Evolutionary conservation across 2,329 filamentous ascomycete species (phyloP).

Genomic region (Aspergillus tubingensis): DNA sequence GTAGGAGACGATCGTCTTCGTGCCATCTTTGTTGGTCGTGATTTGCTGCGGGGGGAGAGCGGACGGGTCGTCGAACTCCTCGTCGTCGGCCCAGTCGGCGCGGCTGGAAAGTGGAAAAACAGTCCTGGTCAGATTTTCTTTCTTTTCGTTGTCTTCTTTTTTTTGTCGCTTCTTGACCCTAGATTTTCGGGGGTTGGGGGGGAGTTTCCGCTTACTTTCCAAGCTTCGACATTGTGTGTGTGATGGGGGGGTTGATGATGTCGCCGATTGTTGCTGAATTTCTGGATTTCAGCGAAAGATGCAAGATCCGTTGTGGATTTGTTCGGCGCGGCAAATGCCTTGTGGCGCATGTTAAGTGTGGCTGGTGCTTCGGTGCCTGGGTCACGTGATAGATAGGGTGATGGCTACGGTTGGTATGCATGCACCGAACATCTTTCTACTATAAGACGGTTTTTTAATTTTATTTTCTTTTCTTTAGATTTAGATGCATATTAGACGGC

Average conservation of each 20-base stretch:
- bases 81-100: constrained; percentile 92
- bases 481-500: not conserved
- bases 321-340: constrained; percentile 32
- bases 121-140: not conserved
- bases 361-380: constrained; percentile 23
- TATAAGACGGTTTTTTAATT: not conserved
- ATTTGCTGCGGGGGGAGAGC: constrained; percentile 82
- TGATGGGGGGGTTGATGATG: constrained; percentile 24
- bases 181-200: not conserved
- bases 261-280: constrained; percentile 34
- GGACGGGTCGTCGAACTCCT: constrained; percentile 81
- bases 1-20: constrained; percentile 91
- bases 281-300: constrained; percentile 43
- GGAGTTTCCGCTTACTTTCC: constrained; percentile 43
- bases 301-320: constrained; percentile 48
- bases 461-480: not conserved
- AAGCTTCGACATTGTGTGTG: constrained; percentile 49
- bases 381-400: constrained; percentile 16
- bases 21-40: constrained; percentile 96
- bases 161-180: not conserved
- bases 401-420: not conserved
- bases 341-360: constrained; percentile 38
- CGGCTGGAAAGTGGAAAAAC: constrained; percentile 44
- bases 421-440: not conserved
- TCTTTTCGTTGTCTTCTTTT: not conserved